Percentiles rank a stretch among this genome's conserved stretches.
These are phyloP conservation scores for Salmacisia buchloeana DNA, from an alignment of 1,284 basidiomycete genomes.

Conservation along the genomic window DNA sequence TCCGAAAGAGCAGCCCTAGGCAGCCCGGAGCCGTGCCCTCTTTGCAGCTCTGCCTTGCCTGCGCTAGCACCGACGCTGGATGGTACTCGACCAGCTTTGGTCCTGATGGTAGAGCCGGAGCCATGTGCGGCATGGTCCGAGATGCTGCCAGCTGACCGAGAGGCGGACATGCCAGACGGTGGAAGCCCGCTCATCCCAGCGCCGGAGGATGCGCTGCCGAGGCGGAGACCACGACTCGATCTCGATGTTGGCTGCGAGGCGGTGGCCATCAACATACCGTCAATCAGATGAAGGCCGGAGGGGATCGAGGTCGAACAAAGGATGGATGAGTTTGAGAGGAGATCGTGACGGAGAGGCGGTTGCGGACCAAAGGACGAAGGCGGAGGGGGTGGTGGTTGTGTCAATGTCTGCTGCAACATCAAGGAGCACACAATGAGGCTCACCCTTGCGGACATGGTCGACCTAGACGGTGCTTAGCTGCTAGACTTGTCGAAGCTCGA, in stretches of 20 bases:
- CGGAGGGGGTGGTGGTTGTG: not conserved
- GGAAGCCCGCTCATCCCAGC: not conserved
- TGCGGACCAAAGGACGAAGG: not conserved
- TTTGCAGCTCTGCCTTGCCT: not conserved
- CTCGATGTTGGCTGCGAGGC: no score
- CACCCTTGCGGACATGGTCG: conserved; percentile 3
- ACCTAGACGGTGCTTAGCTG: no score
- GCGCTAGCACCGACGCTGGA: not conserved
- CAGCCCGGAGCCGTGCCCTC: not conserved
- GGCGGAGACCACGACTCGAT: not conserved
- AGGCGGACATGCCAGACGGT: not conserved
- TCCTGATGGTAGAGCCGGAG: not conserved
- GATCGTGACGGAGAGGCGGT: not conserved
- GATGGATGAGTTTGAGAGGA: not conserved
- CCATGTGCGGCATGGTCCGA: conserved; percentile 6
- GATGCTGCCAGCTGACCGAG: not conserved
- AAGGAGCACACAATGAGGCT: not conserved
- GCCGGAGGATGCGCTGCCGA: not conserved
- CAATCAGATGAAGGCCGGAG: no score
- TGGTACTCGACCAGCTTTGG: not conserved
- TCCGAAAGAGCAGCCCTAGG: not conserved
- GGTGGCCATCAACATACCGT: no score
- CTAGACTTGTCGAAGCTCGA: no score
- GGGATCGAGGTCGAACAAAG: no score
- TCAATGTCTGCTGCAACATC: not conserved